Evolutionary conservation across 1,139 yeast genomes (phyloP), one percentile per base, ranked within the genome.

Genomic region (Yamadazyma sp.): DNA sequence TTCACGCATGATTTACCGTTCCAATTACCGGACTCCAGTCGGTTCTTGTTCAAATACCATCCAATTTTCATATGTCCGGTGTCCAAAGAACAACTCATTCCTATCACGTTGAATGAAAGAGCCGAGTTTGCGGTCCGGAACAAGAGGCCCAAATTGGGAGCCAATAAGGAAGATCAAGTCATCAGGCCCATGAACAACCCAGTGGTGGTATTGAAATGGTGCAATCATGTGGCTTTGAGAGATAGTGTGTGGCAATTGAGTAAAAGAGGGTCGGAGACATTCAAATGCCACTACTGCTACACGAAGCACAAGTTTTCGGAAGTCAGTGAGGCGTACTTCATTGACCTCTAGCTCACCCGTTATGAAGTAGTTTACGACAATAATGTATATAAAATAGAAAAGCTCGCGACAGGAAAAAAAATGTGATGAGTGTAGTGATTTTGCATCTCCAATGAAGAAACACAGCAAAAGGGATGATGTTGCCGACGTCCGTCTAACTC

Each of bases 41-140:
- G 72, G 37, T 69, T 70, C 44, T 54, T 71, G 30, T 72, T 72
- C 54, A 59, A 73, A 42, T 86, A 81, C 61, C 97, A 89, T 60
- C 87, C 95, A 0, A 81, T 89, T 3, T 89, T 88, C 59, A 89
- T 88, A 4, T 89, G 97, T 58, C 97, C 97, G 0, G 91, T 89
- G 1, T 77, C 92, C 6, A 86, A 87, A 58, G 96, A 88, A 51
- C 96, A 91, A 54, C 53, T 68, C 20, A 55, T 69, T 15, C 77
- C 77, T 4, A 52, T 67, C 18, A 61, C 71, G 1, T 31, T 44
- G 1, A 44, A 48, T 29, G 56, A 55, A 7, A 41, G 35, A 11
- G 33, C 35, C 2, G 54, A 51, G 6, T 49, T 42, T 5, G 51
- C 50, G 14, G 50, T 50, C 15, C 42, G 49, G 26, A 46, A 51